phyloP scores from a whole-genome alignment of 441 rosid genomes.

The Erodium moschatum region DNA sequence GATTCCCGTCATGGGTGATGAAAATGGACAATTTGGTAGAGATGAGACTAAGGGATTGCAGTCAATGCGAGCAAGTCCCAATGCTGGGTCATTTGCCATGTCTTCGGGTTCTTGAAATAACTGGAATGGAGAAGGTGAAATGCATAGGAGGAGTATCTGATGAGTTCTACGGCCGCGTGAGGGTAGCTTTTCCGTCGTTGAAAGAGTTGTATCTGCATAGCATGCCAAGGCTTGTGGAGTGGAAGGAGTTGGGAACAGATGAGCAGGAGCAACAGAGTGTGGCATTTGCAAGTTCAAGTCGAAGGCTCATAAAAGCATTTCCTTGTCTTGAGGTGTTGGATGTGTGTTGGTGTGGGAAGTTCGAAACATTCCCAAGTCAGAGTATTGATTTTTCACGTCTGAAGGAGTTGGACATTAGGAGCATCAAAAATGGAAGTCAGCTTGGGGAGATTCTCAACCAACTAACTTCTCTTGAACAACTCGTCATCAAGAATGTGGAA shows the following conservation, averaged over 20 bases:
- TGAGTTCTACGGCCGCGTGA: neutral
- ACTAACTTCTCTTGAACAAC: neutral
- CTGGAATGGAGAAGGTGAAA: neutral
- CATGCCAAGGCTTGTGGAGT: too few relatives aligned
- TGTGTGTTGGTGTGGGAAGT: neutral
- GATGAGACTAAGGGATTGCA: neutral
- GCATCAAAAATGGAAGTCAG: neutral
- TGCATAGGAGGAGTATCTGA: neutral
- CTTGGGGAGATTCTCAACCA: neutral
- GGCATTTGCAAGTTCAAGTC: too few relatives aligned
- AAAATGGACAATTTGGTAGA: neutral
- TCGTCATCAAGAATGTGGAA: neutral
- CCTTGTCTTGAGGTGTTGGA: too few relatives aligned
- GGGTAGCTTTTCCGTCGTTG: conserved; percentile 9
- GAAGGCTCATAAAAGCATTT: too few relatives aligned
- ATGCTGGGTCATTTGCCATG: neutral
- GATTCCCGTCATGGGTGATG: conserved; percentile 3
- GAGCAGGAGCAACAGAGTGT: too few relatives aligned
- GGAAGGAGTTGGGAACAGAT: too few relatives aligned
- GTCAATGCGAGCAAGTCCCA: neutral
- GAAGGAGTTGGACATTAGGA: neutral
- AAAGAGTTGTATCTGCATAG: neutral
- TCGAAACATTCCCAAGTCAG: conserved; percentile 1
- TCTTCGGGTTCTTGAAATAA: neutral
- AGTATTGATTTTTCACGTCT: conserved; percentile 4